Percentiles rank a stretch among this genome's conserved stretches.
phyloP scores from a whole-genome alignment of 2,329 filamentous ascomycete genomes.

The Phaeosphaeria sp. region DNA sequence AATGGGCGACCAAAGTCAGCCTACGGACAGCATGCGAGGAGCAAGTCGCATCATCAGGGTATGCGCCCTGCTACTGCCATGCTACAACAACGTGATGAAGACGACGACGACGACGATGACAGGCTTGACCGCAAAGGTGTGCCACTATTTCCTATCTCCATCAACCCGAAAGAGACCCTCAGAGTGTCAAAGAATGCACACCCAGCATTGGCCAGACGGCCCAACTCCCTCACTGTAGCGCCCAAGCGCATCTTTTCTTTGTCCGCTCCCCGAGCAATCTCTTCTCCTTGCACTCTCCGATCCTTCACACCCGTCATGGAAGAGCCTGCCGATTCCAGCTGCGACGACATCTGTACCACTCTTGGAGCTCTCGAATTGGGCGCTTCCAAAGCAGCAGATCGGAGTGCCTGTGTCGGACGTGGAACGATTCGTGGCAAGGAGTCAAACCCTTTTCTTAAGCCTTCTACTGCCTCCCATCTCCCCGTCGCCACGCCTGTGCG shows the following conservation, averaged over 20 bases:
- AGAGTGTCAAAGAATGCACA: conserved; percentile 38
- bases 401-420: conserved; percentile 29
- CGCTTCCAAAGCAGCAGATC: conserved; percentile 23
- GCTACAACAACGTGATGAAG: conserved; percentile 50
- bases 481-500: conserved; percentile 32
- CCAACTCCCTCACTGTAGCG: conserved; percentile 22
- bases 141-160: conserved; percentile 50
- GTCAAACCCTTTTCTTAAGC: conserved; percentile 29
- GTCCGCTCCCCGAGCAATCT: conserved; percentile 26
- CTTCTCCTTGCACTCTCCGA: conserved; percentile 30
- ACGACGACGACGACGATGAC: conserved; percentile 50
- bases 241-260: conserved; percentile 19
- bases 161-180: conserved; percentile 34
- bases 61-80: conserved; percentile 48
- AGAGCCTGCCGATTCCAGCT: conserved; percentile 38
- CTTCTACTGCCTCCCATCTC: conserved; percentile 27
- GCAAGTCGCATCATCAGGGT: conserved; percentile 53
- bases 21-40: conserved; percentile 54
- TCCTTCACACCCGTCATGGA: conserved; percentile 33
- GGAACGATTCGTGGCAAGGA: conserved; percentile 38
- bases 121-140: conserved; percentile 55
- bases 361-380: conserved; percentile 35
- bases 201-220: conserved; percentile 24
- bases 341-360: conserved; percentile 31
- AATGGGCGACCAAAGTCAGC: conserved; percentile 57